These are phyloP conservation scores for Fusarium buxicola DNA, from an alignment of 2,329 filamentous ascomycete species.

Conservation along the genomic window DNA sequence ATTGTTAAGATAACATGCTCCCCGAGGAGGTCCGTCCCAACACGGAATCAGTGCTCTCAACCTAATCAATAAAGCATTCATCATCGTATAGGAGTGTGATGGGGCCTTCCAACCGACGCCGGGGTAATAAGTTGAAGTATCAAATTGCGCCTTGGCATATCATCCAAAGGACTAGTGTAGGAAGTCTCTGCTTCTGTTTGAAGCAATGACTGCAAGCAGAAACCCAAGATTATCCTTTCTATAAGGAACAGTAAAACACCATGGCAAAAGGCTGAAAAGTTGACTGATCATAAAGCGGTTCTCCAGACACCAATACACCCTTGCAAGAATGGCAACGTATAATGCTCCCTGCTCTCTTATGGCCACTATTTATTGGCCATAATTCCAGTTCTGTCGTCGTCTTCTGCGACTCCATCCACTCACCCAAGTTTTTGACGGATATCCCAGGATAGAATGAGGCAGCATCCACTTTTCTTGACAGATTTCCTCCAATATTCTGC, in stretches of 20 bases:
- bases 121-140: background rate
- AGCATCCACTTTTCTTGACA: background rate
- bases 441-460: background rate
- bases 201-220: slow-evolving; percentile 3
- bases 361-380: background rate
- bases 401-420: background rate
- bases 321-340: slow-evolving; percentile 34
- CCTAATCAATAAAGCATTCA: background rate
- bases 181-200: background rate
- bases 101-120: background rate
- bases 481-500: background rate
- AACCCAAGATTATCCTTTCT: slow-evolving; percentile 23
- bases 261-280: slow-evolving; percentile 27
- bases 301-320: slow-evolving; percentile 44
- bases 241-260: slow-evolving; percentile 28
- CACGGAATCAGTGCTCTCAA: background rate
- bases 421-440: background rate
- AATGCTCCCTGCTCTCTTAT: slow-evolving; percentile 7
- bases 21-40: too few relatives aligned
- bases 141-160: background rate
- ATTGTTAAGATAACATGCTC: too few relatives aligned
- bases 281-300: slow-evolving; percentile 36
- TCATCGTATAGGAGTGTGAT: background rate
- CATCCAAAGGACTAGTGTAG: background rate
- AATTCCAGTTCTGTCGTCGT: slow-evolving; percentile 1